Evolutionary conservation across 2,329 filamentous ascomycete genomes (phyloP), one percentile per base, ranked within the genome.

Genomic region (Alternaria arbusti): DNA sequence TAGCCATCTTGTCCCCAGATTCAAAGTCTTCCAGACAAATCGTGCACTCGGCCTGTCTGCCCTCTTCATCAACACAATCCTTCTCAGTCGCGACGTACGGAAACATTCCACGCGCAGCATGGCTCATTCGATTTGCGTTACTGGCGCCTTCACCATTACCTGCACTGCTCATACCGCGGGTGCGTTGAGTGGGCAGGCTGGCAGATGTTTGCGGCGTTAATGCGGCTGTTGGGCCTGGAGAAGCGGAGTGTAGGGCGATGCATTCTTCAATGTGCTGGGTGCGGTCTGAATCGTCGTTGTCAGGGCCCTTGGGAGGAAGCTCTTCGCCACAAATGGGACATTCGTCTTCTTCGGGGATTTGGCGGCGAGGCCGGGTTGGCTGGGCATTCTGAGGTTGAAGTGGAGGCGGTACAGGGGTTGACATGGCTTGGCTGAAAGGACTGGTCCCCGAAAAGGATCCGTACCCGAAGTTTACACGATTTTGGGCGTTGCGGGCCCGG

Each of bases 281-380:
- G 25, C 84, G 78, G 4, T 75, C 73, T 1, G 69, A 64, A 22
- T 84, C 81, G 15, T 81, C 81, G 8, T 77, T 78, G 23, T 77
- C 66, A 1, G 74, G 70, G 5, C 72, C 77, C 57, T 76, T 79
- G 2, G 87, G 85, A 0, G 91, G 91, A 4, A 94, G 84, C 78
- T 93, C 90, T 40, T 84, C 81, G 72, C 92, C 91, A 71, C 92
- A 95, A 47, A 94, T 86, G 0, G 91, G 91, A 65, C 92, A 95
- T 71, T 93, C 90, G 74, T 94, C 91, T 74, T 94, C 91, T 75
- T 94, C 92, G 2, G 77, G 70, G 12, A 84, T 76, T 56, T 78
- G 70, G 22, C 73, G 69, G 20, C 74, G 60, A 5, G 71, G 74
- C 1, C 68, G 69, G 17, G 68, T 59, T 12, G 71, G 72, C 22